Base-by-base conservation (phyloP, 1,139 yeast genomes). In the Williopsis jadinii region DNA sequence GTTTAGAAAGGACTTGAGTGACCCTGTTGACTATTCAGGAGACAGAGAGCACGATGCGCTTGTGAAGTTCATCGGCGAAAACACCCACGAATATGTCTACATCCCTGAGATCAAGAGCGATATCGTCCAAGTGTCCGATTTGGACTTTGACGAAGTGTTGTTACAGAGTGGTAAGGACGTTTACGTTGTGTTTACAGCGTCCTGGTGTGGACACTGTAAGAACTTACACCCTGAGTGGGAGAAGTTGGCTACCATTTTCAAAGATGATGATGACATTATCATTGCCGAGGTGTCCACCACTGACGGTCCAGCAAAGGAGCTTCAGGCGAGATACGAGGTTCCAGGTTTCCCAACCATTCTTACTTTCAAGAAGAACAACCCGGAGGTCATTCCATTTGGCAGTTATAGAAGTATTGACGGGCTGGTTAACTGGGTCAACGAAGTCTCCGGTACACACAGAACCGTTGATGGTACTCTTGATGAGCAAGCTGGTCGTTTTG, bases 141-240 rank as follows among this genome's bases (percentile, higher is more conserved):
- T 53, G 29, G 57, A 55, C 41, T 53, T 53, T 39, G 57, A 55
- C 14, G 48, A 48, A 24, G 41, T 41, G 11, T 24, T 54, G 27
- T 28, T 52, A 8, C 30, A 48, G n/a, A 44, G 50, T 35, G 59
- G 55, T 12, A 53, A 53, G 40, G 46, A 48, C 36, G 94, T 85
- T 29, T 75, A 92, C 56, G 92, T 95, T 32, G 97, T 92, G 68
- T 88, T 92, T 68, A 92, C 81, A 61, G 98, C 98, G 28, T 96
- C 97, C 56, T 92, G 98, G 97, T 92, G 97, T 73, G 97, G 97
- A 14, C 96, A 92, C 70, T 92, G 98, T 73, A 88, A 92, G 73
- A 77, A 76, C 49, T 74, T 92, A 55, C 97, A 90, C 14, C 98
- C 98, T 42, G 88, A 70, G 43, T 92, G 86, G 75, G 95, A 85